Evolutionary conservation across 768 basidiomycete genomes (phyloP).

Genomic region (Daedaleopsis nitida): DNA sequence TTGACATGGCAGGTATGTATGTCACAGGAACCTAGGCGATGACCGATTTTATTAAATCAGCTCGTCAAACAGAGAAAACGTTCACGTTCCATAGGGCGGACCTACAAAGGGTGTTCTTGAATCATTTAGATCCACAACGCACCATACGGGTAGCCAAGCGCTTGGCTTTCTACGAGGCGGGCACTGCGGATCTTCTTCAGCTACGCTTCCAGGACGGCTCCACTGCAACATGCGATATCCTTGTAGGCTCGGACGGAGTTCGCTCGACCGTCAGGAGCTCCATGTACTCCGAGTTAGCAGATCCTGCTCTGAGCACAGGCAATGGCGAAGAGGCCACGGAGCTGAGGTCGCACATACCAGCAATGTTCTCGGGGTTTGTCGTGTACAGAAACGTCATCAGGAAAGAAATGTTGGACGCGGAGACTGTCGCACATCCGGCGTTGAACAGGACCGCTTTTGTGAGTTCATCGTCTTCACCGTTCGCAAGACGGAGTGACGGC

Average conservation of each 20-base stretch:
- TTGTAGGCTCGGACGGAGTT: slow-evolving; percentile 33
- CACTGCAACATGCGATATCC: slow-evolving; percentile 25
- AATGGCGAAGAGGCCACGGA: slow-evolving; percentile 5
- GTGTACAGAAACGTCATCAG: slow-evolving; percentile 43
- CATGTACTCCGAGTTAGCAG: slow-evolving; percentile 21
- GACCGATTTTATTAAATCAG: neutral
- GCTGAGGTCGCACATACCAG: slow-evolving; percentile 24
- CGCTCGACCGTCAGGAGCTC: slow-evolving; percentile 25
- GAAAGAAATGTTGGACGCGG: slow-evolving; percentile 31
- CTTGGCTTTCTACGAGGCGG: slow-evolving; percentile 28
- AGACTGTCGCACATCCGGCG: neutral
- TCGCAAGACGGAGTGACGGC: neutral
- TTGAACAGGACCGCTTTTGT: neutral
- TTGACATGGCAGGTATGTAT: neutral
- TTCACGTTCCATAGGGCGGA: slow-evolving; percentile 29
- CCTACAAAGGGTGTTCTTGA: slow-evolving; percentile 28
- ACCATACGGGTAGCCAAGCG: slow-evolving; percentile 33
- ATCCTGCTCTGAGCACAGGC: slow-evolving; percentile 1
- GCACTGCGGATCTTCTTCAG: slow-evolving; percentile 5
- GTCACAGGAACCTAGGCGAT: neutral
- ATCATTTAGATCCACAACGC: slow-evolving; percentile 20
- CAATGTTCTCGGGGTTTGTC: slow-evolving; percentile 44
- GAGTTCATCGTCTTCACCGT: neutral
- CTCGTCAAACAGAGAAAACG: neutral
- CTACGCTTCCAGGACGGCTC: slow-evolving; percentile 30